A percentile compares a stretch with the other conserved stretches of the same genome.
These are phyloP conservation scores for Thermomyces lanuginosus DNA, from an alignment of 2,329 filamentous ascomycete species.

Conservation along the genomic window DNA sequence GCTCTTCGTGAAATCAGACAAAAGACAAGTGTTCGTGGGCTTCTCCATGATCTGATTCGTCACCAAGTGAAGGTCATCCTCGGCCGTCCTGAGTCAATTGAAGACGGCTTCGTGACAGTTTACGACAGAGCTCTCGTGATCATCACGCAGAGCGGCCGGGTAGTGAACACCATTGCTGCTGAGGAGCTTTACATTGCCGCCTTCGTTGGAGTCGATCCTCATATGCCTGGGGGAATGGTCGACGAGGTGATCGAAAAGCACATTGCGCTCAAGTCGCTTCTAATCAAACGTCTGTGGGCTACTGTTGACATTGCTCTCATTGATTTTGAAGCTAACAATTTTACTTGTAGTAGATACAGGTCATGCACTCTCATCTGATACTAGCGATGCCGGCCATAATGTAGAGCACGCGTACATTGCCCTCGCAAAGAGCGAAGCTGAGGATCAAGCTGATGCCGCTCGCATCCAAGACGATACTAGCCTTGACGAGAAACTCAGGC, in stretches of 20 bases:
- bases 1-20: slow-evolving; percentile 16
- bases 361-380: too few species aligned
- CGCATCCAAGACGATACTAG: too few species aligned
- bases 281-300: slow-evolving; percentile 12
- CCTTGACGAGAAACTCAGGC: slow-evolving; percentile 10
- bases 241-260: slow-evolving; percentile 14
- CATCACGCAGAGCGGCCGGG: slow-evolving; percentile 18
- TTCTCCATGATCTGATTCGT: slow-evolving; percentile 18
- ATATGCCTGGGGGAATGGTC: slow-evolving; percentile 7
- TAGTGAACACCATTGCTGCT: slow-evolving; percentile 15
- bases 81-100: slow-evolving; percentile 18
- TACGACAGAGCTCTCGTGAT: slow-evolving; percentile 25
- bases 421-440: slow-evolving; percentile 1
- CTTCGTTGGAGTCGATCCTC: slow-evolving; percentile 18
- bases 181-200: slow-evolving; percentile 25
- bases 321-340: too few species aligned
- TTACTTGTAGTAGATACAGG: too few species aligned
- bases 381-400: too few species aligned
- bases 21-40: slow-evolving; percentile 9
- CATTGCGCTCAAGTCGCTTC: slow-evolving; percentile 12
- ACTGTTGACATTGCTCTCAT: neutral
- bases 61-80: slow-evolving; percentile 21
- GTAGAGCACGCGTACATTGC: too few species aligned
- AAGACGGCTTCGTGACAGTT: slow-evolving; percentile 23
- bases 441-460: too few species aligned